Base-by-base conservation (phyloP, 108 stramenopile species). In the Nitzschia sp. region DNA sequence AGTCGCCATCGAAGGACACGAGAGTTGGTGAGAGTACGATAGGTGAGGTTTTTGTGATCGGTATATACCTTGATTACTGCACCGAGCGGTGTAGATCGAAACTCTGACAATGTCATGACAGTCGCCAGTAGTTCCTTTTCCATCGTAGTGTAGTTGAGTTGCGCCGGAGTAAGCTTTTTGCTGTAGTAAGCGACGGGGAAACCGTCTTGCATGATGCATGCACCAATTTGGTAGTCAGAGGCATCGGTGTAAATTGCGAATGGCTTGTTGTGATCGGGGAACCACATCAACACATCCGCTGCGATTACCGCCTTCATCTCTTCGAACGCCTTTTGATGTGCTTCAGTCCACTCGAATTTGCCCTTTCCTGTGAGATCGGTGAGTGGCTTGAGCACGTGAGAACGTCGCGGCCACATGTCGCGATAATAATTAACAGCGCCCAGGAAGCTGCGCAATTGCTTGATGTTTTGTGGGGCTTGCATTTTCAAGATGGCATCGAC, bases 181-280 rank as follows among this genome's bases (percentile, higher is more conserved):
- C 70, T 60, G 33, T 49, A 82, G 46, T 74, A 82, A 8, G 81
- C 81, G 27, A 86, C 56, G 0, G 82, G 83, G 29, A 54, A 56
- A 8, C 58, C 63, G 28, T 71, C 29, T 73, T 83, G 82, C 11
- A 72, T n/a, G 21, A 87, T 76, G 15, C 36, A 59, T 0, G 76
- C 70, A 24, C 79, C 82, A 1, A 83, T 23, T 56, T 84, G 79
- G 32, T 62, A 71, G 33, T 85, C 58, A 18, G 66, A 60, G 1
- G 82, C 81, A 65, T 88, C 77, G 2, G 74, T 72, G 24, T 83
- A 66, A 26, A 88, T 75, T 27, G 74, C 29, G 60, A 85, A 88
- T 6, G 59, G 78, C n/a, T 55, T 4, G 29, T 83, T 75, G 48
- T 74, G 70, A 58, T 85, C 63, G 0, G 82, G 77, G 59, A 70